Conservation (phyloP, 352 stramenopile species). For the Phytophthora pisi region DNA sequence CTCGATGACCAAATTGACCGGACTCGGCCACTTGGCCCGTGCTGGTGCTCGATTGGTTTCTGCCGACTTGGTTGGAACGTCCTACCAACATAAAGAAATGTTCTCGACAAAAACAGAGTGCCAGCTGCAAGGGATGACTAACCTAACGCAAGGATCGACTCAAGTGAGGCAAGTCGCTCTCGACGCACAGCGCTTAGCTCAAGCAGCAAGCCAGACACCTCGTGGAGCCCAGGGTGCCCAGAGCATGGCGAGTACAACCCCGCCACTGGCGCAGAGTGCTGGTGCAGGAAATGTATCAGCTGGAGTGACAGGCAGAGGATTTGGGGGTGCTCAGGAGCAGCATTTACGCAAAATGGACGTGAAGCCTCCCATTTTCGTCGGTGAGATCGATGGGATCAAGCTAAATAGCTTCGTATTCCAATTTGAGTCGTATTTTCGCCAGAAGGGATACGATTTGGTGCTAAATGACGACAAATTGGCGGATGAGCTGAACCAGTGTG, state of each 20-base stretch:
- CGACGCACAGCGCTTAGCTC: neutral
- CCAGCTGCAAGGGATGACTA: too few relatives aligned
- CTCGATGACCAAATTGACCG: too few relatives aligned
- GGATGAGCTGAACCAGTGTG: slow-evolving; percentile 12
- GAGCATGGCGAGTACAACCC: neutral
- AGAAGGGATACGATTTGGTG: slow-evolving; percentile 16
- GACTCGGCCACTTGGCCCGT: too few relatives aligned
- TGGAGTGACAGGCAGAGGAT: neutral
- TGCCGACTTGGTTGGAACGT: too few relatives aligned
- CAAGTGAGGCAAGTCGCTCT: too few relatives aligned
- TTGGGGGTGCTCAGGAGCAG: neutral
- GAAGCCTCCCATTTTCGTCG: slow-evolving; percentile 1
- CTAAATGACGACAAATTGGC: slow-evolving; percentile 4
- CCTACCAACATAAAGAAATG: too few relatives aligned
- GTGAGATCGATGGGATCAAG: slow-evolving; percentile 1
- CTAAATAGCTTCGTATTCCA: slow-evolving; percentile 10
- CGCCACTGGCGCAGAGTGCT: neutral
- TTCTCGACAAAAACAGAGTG: too few relatives aligned
- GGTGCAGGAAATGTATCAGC: neutral
- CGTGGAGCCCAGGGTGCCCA: neutral
- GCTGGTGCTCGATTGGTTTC: too few relatives aligned
- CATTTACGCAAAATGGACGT: neutral
- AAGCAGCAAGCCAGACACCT: neutral
- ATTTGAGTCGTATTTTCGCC: slow-evolving; percentile 16
- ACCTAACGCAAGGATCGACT: too few relatives aligned